Conservation (phyloP, 768 basidiomycete species). For the Clathrus columnatus region DNA sequence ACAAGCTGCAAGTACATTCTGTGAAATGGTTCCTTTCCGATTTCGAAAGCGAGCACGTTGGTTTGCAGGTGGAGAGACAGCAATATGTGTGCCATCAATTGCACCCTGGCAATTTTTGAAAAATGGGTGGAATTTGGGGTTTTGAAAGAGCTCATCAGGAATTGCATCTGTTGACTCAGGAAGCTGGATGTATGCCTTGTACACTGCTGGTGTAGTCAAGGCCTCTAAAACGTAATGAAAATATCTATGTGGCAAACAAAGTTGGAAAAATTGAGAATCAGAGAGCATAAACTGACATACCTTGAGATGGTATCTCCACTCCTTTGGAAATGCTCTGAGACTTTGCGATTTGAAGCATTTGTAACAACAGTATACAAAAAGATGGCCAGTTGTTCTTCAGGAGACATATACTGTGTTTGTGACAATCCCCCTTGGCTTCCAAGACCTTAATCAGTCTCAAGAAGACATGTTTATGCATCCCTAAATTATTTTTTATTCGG, state of each 20-base stretch:
- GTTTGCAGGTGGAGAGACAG: constrained; percentile 16
- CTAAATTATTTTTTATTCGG: too few species aligned
- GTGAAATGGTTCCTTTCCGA: constrained; percentile 18
- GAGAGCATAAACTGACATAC: constrained; percentile 15
- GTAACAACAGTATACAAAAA: too few species aligned
- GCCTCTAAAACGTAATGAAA: constrained; percentile 18
- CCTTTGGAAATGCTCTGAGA: constrained; percentile 30
- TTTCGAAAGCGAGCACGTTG: constrained; percentile 17
- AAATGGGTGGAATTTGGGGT: constrained; percentile 22
- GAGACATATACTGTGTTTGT: too few species aligned
- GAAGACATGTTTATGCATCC: too few species aligned
- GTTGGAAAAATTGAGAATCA: not conserved
- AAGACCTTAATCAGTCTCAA: too few species aligned
- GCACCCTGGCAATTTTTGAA: constrained; percentile 17
- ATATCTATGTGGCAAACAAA: constrained; percentile 13
- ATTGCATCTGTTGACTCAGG: constrained; percentile 11
- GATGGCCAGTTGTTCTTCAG: too few species aligned
- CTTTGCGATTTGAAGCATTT: constrained; percentile 16
- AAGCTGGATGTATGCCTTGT: constrained; percentile 17
- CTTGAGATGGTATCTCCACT: constrained; percentile 31
- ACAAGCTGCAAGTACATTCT: constrained; percentile 24
- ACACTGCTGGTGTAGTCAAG: constrained; percentile 20
- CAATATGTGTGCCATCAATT: constrained; percentile 21
- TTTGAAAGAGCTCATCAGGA: constrained; percentile 17
- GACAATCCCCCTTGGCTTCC: too few species aligned